phyloP scores from a whole-genome alignment of 2,329 filamentous ascomycete species.

The Cyclaneusma minus region DNA sequence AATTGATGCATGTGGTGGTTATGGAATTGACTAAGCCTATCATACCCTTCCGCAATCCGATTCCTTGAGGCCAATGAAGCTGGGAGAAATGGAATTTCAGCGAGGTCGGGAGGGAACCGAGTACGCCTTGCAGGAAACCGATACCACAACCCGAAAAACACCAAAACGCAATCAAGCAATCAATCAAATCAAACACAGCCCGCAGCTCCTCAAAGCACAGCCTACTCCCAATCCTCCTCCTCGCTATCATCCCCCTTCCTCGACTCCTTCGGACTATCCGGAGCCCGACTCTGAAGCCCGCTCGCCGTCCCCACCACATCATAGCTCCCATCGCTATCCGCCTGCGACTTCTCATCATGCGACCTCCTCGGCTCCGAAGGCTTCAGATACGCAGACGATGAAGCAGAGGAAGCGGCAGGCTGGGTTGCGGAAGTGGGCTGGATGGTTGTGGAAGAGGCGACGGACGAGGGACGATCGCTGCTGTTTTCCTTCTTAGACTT shows the following conservation, averaged over 20 bases:
- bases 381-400: slow-evolving; percentile 38
- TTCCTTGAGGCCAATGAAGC: no score
- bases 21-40: no score
- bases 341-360: slow-evolving; percentile 77
- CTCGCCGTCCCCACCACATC: slow-evolving; percentile 74
- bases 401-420: slow-evolving; percentile 16
- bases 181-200: slow-evolving; percentile 1
- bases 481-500: slow-evolving; percentile 22
- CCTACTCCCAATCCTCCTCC: slow-evolving; percentile 63
- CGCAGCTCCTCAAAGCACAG: slow-evolving; percentile 6
- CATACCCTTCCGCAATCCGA: no score
- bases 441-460: slow-evolving; percentile 43
- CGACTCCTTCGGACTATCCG: slow-evolving; percentile 45
- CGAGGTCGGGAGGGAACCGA: no score
- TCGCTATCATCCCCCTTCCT: slow-evolving; percentile 47
- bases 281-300: slow-evolving; percentile 62
- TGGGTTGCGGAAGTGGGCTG: slow-evolving; percentile 30
- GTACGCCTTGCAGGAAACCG: background rate
- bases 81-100: no score
- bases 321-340: slow-evolving; percentile 91
- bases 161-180: background rate
- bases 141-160: background rate
- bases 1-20: no score
- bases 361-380: slow-evolving; percentile 53
- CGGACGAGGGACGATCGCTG: slow-evolving; percentile 28